These are phyloP conservation scores for Paradendryphiella salina DNA, from an alignment of 2,329 filamentous ascomycete species.

Conservation along the genomic window DNA sequence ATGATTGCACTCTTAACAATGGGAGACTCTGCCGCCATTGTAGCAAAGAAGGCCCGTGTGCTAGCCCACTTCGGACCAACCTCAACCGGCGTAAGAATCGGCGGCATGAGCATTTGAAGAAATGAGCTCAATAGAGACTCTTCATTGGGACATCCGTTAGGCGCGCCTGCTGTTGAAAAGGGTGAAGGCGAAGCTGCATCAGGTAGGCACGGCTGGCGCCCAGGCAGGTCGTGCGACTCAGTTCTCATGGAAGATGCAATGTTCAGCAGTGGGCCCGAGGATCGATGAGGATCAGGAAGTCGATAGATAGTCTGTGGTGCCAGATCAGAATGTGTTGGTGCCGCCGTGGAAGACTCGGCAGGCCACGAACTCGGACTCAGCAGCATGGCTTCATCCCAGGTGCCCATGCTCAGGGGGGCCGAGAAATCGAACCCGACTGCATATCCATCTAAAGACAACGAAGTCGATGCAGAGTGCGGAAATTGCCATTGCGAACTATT, in stretches of 20 bases:
- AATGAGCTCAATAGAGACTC: slow-evolving; percentile 55
- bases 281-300: slow-evolving; percentile 20
- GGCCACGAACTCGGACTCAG: slow-evolving; percentile 40
- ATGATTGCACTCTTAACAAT: slow-evolving; percentile 56
- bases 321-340: slow-evolving; percentile 17
- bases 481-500: slow-evolving; percentile 18
- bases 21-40: slow-evolving; percentile 53
- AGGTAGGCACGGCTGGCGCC: slow-evolving; percentile 11
- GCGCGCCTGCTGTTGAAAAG: slow-evolving; percentile 34
- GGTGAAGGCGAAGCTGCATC: slow-evolving; percentile 35
- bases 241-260: slow-evolving; percentile 10
- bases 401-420: slow-evolving; percentile 31
- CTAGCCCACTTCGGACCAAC: slow-evolving; percentile 56
- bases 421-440: slow-evolving; percentile 34
- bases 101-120: slow-evolving; percentile 54
- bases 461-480: slow-evolving; percentile 17
- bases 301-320: slow-evolving; percentile 29
- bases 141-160: slow-evolving; percentile 33
- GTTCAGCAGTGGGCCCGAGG: slow-evolving; percentile 15
- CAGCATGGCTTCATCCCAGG: slow-evolving; percentile 41
- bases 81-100: slow-evolving; percentile 59
- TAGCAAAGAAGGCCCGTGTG: slow-evolving; percentile 54
- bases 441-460: slow-evolving; percentile 25
- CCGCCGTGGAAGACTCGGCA: slow-evolving; percentile 21
- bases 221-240: slow-evolving; percentile 20